A percentile compares a stretch with the other conserved stretches of the same genome.
These are phyloP conservation scores for Globisporangium cederbergense DNA, from an alignment of 352 stramenopile genomes.

Conservation along the genomic window DNA sequence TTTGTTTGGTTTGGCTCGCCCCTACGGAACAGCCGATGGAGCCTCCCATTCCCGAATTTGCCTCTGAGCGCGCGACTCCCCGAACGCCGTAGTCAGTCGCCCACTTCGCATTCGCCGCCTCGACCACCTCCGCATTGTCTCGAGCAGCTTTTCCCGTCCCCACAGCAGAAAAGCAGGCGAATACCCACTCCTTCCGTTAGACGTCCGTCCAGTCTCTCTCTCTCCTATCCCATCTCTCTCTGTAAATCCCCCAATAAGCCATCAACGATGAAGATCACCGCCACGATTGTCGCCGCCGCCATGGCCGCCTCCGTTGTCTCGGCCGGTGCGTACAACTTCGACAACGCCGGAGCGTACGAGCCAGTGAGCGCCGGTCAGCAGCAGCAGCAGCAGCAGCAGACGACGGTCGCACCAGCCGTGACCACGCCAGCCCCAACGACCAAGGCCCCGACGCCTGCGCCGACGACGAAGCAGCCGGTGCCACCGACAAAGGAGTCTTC, in stretches of 20 bases:
- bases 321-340: slow-evolving; percentile 11
- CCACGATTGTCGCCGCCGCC: slow-evolving; percentile 13
- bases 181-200: slow-evolving; percentile 6
- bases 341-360: slow-evolving; percentile 3
- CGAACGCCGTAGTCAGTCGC: slow-evolving; percentile 6
- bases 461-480: not conserved
- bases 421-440: not conserved
- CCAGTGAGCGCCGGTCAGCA: slow-evolving; percentile 7
- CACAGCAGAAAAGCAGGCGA: slow-evolving; percentile 5
- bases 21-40: not conserved
- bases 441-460: not conserved
- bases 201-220: not conserved
- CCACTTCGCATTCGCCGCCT: slow-evolving; percentile 14
- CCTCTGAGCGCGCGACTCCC: slow-evolving; percentile 6
- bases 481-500: not conserved
- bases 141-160: slow-evolving; percentile 7
- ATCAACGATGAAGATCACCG: slow-evolving; percentile 12
- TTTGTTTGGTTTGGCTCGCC: not conserved
- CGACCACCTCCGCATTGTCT: slow-evolving; percentile 1
- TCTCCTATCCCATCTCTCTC: slow-evolving; percentile 2
- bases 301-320: slow-evolving; percentile 13
- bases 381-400: slow-evolving; percentile 9
- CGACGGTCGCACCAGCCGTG: not conserved
- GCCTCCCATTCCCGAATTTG: slow-evolving; percentile 12
- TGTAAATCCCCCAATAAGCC: slow-evolving; percentile 1